These are phyloP conservation scores for Fragaria iinumae DNA, from an alignment of 306 rosid genomes.

Conservation along the genomic window DNA sequence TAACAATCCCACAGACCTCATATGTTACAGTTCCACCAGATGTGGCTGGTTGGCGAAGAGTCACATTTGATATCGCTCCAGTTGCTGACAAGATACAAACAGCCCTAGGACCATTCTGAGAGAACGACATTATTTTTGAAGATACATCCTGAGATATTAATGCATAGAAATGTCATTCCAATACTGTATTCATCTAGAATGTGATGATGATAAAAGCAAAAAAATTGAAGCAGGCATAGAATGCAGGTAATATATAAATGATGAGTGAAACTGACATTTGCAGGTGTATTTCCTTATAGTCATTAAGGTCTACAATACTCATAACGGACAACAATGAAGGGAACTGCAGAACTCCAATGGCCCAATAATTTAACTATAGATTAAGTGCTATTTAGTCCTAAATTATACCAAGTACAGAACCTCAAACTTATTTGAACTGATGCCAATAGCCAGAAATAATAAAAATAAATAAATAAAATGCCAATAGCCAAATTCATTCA, in stretches of 20 bases:
- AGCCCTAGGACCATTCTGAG: slow-evolving; percentile 56
- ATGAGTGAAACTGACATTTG: background rate
- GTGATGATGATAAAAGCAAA: background rate
- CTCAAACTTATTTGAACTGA: background rate
- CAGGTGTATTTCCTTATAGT: background rate
- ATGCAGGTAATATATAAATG: background rate
- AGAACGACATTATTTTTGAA: slow-evolving; percentile 53
- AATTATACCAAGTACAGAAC: background rate
- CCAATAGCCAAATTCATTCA: background rate
- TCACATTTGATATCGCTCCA: slow-evolving; percentile 73
- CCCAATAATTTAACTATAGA: background rate
- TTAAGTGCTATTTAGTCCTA: background rate
- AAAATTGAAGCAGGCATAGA: background rate
- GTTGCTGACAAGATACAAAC: slow-evolving; percentile 63
- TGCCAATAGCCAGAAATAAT: background rate
- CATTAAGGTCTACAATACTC: background rate
- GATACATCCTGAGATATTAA: slow-evolving; percentile 57
- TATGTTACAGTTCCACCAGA: slow-evolving; percentile 81
- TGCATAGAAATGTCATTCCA: background rate
- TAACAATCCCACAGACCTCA: slow-evolving; percentile 55
- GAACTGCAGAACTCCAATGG: background rate
- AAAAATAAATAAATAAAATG: background rate
- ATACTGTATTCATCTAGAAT: background rate
- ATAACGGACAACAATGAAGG: background rate
- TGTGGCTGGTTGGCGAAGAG: slow-evolving; percentile 61